Evolutionary conservation across 176 grass and related monocot species (phyloP).

Genomic region (Thalia dealbata): DNA sequence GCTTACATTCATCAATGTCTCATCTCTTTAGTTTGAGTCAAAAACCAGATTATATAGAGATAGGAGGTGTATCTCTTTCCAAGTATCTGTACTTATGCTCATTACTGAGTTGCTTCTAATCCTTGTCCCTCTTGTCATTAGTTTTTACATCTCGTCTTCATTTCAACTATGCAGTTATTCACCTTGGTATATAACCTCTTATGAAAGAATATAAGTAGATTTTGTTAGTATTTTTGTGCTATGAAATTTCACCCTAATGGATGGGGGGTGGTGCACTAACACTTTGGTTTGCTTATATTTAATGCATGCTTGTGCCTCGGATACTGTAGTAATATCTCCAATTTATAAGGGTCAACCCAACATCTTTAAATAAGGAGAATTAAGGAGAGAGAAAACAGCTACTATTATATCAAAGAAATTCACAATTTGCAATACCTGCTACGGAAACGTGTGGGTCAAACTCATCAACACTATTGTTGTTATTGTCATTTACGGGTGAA

Average conservation of each 20-base stretch:
- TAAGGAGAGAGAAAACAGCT: background rate
- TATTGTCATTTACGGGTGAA: slow-evolving; percentile 29
- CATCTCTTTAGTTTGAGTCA: background rate
- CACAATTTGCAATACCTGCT: slow-evolving; percentile 45
- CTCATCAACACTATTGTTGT: slow-evolving; percentile 28
- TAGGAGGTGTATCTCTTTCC: background rate
- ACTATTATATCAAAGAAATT: background rate
- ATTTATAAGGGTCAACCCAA: background rate
- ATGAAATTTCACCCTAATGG: too few species aligned
- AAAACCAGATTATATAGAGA: background rate
- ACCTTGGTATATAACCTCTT: background rate
- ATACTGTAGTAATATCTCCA: too few species aligned
- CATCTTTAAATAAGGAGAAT: background rate
- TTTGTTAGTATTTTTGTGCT: too few species aligned
- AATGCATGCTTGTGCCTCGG: too few species aligned
- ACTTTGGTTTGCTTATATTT: too few species aligned
- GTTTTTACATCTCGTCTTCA: too few species aligned
- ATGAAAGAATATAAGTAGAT: too few species aligned
- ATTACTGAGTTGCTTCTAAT: too few species aligned
- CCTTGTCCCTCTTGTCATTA: too few species aligned
- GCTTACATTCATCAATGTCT: background rate
- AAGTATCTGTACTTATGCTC: background rate
- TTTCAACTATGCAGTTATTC: background rate
- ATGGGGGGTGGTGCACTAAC: too few species aligned
- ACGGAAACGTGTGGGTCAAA: slow-evolving; percentile 57